These are phyloP conservation scores for Alternaria sp. DNA, from an alignment of 2,329 filamentous ascomycete species.

Conservation along the genomic window DNA sequence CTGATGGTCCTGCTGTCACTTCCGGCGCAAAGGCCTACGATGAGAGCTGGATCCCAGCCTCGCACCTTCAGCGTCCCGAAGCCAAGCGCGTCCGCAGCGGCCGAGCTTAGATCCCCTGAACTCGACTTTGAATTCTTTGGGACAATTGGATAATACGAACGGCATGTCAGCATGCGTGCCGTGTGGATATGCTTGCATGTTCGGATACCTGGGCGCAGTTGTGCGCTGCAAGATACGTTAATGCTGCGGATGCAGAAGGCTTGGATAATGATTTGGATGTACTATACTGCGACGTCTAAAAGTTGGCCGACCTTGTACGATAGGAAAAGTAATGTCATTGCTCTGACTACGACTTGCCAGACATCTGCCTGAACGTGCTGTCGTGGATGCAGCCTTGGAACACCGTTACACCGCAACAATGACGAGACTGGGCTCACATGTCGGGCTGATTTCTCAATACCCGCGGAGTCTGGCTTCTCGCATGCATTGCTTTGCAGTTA, in stretches of 20 bases:
- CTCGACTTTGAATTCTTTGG: not conserved
- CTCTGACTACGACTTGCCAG: not conserved
- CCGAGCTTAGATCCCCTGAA: slow-evolving; percentile 30
- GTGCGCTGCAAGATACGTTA: not conserved
- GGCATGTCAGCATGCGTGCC: not conserved
- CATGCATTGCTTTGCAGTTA: not conserved
- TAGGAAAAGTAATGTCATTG: slow-evolving; percentile 15
- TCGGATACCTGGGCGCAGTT: not conserved
- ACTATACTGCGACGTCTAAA: slow-evolving; percentile 18
- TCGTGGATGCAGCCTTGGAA: not conserved
- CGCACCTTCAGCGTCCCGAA: slow-evolving; percentile 86
- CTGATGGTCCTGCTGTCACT: slow-evolving; percentile 72
- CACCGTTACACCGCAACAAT: not conserved
- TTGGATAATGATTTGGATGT: slow-evolving; percentile 16
- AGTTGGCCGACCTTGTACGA: slow-evolving; percentile 25
- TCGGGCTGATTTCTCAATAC: not conserved
- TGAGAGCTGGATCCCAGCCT: slow-evolving; percentile 89
- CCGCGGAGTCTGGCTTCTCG: not conserved
- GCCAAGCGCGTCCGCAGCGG: slow-evolving; percentile 65
- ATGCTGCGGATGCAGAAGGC: not conserved
- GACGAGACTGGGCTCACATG: not conserved
- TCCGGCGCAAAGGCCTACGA: slow-evolving; percentile 79
- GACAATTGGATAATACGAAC: not conserved
- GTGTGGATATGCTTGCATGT: not conserved
- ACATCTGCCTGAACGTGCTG: not conserved